These are phyloP conservation scores for Breynia disticha DNA, from an alignment of 441 rosid genomes.

Conservation along the genomic window DNA sequence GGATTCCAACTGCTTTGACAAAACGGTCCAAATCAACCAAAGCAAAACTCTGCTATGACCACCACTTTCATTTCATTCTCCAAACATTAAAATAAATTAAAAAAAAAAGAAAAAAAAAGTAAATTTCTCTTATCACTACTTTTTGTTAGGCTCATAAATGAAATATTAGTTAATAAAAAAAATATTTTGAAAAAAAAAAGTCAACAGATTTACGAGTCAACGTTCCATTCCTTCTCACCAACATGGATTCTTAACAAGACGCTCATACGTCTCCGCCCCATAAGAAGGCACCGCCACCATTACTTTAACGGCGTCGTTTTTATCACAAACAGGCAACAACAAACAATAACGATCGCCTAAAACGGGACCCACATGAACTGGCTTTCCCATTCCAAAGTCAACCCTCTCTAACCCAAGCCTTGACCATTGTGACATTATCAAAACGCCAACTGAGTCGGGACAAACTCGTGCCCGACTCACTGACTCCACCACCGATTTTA, in stretches of 20 bases:
- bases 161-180: neutral
- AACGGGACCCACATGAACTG: constrained; percentile 53
- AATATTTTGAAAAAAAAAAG: constrained; percentile 10
- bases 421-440: constrained; percentile 79
- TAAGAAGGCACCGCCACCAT: constrained; percentile 65
- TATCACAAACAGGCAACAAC: constrained; percentile 46
- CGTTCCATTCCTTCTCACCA: constrained; percentile 22
- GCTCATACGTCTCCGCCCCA: constrained; percentile 50
- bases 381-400: constrained; percentile 75
- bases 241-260: constrained; percentile 33
- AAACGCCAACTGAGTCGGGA: constrained; percentile 65
- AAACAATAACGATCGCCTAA: constrained; percentile 63
- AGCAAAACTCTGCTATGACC: too few species aligned
- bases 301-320: constrained; percentile 50
- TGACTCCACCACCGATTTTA: constrained; percentile 44
- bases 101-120: too few species aligned
- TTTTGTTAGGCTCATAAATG: too few species aligned
- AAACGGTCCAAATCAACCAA: neutral
- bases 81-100: too few species aligned
- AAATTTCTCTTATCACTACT: too few species aligned
- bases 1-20: neutral
- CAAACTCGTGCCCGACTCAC: constrained; percentile 44
- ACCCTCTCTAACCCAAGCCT: constrained; percentile 60
- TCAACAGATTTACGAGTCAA: constrained; percentile 33
- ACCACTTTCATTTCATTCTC: too few species aligned